A percentile compares a stretch with the other conserved stretches of the same genome.
Evolutionary conservation across 352 stramenopile species (phyloP).

Genomic region (Plasmopara muralis): DNA sequence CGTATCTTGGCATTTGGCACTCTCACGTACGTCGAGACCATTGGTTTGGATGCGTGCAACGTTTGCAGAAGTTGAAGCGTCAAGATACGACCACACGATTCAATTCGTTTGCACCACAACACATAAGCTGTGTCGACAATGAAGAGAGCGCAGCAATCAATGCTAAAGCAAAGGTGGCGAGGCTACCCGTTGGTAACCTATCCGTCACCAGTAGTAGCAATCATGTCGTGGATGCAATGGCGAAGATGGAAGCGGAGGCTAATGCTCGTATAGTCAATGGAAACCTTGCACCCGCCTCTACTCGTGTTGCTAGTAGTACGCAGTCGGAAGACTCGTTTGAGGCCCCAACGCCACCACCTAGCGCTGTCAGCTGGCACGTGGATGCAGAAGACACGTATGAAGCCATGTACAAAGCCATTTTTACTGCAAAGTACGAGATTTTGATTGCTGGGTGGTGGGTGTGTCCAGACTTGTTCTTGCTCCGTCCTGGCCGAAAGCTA

Average conservation of each 20-base stretch:
- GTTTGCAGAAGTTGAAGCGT: slow-evolving; percentile 71
- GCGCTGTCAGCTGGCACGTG: slow-evolving; percentile 78
- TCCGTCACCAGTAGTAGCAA: slow-evolving; percentile 14
- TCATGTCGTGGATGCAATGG: slow-evolving; percentile 29
- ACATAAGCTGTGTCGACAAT: slow-evolving; percentile 38
- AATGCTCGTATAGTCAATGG: slow-evolving; percentile 18
- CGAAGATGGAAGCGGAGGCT: slow-evolving; percentile 27
- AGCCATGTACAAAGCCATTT: slow-evolving; percentile 84
- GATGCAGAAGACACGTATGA: slow-evolving; percentile 83
- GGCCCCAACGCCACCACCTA: slow-evolving; percentile 31
- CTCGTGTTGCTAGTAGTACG: slow-evolving; percentile 46
- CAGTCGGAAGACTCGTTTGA: slow-evolving; percentile 55
- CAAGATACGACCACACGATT: slow-evolving; percentile 67
- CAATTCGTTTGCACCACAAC: slow-evolving; percentile 70
- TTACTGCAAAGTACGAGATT: slow-evolving; percentile 81
- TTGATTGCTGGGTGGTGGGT: slow-evolving; percentile 90
- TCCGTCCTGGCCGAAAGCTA: slow-evolving; percentile 58
- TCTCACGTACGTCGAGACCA: slow-evolving; percentile 77
- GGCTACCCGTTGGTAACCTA: slow-evolving; percentile 8
- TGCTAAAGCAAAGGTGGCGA: slow-evolving; percentile 24
- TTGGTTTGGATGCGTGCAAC: slow-evolving; percentile 71
- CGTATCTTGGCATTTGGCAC: slow-evolving; percentile 74
- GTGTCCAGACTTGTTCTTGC: slow-evolving; percentile 75
- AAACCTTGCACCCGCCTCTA: slow-evolving; percentile 19
- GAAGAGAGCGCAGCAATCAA: slow-evolving; percentile 23